A percentile compares a stretch with the other conserved stretches of the same genome.
These are phyloP conservation scores for Botryotinia calthae DNA, from an alignment of 2,329 filamentous ascomycete species.

Conservation along the genomic window DNA sequence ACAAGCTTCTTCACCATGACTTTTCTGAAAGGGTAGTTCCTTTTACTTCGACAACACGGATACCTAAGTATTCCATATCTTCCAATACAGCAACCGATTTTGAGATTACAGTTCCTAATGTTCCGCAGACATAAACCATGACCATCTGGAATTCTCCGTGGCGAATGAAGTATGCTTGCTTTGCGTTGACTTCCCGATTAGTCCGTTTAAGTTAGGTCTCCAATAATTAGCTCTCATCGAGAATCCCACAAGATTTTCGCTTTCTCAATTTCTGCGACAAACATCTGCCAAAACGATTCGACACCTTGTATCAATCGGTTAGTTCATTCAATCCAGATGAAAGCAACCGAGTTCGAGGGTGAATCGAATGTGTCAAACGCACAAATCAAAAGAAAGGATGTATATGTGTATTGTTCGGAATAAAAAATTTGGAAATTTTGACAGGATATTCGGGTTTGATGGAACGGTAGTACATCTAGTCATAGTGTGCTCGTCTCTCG, in stretches of 20 bases:
- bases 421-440: not conserved
- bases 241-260: not conserved
- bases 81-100: no score
- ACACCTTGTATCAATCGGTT: not conserved
- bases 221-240: not conserved
- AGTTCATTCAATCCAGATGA: not conserved
- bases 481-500: not conserved
- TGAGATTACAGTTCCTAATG: no score
- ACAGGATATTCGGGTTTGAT: not conserved
- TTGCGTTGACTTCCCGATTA: no score
- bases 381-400: not conserved
- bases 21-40: no score
- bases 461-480: not conserved
- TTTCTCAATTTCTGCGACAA: no score
- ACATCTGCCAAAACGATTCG: not conserved
- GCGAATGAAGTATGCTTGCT: not conserved
- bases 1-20: no score
- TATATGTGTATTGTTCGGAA: not conserved
- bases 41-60: no score
- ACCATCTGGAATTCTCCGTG: no score
- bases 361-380: not conserved
- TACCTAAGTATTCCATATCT: no score
- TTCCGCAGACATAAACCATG: no score
- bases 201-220: no score
- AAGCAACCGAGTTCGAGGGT: not conserved